Conservation (phyloP, 2,329 filamentous ascomycete genomes). For the Beauveria sp. region DNA sequence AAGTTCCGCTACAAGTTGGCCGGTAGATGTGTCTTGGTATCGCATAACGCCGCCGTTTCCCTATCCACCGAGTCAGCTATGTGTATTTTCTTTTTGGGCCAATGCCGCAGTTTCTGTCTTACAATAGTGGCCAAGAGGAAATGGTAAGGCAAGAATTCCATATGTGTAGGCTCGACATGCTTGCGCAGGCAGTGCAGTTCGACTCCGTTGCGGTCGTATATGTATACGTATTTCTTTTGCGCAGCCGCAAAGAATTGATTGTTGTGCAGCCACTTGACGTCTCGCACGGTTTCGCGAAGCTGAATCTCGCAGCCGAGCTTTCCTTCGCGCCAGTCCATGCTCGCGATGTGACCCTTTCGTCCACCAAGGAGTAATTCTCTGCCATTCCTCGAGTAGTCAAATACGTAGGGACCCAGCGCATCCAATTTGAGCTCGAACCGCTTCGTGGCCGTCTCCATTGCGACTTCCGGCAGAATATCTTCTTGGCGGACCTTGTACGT, state of each 20-base stretch:
- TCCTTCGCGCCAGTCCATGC: constrained; percentile 91
- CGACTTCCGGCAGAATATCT: constrained; percentile 69
- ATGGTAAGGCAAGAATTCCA: constrained; percentile 95
- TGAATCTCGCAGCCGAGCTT: constrained; percentile 89
- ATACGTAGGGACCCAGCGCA: constrained; percentile 75
- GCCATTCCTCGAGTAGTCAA: constrained; percentile 86
- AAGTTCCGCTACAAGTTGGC: constrained; percentile 78
- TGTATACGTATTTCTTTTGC: constrained; percentile 94
- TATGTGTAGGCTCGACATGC: constrained; percentile 82
- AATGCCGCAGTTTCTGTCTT: constrained; percentile 28
- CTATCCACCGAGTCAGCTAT: constrained; percentile 24
- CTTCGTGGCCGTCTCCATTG: constrained; percentile 82
- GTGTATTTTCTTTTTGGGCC: constrained; percentile 19
- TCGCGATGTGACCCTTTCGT: constrained; percentile 88
- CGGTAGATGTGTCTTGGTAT: constrained; percentile 93
- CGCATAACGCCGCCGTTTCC: constrained; percentile 79
- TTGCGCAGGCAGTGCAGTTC: constrained; percentile 88
- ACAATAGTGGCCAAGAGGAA: constrained; percentile 84
- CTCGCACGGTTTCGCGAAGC: constrained; percentile 80
- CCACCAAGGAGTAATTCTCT: constrained; percentile 78
- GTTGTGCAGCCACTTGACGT: constrained; percentile 89
- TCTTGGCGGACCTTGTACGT: constrained; percentile 91
- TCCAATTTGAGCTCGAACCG: constrained; percentile 83
- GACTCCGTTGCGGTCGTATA: constrained; percentile 86
- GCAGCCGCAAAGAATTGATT: constrained; percentile 92